Conservation (phyloP, 257 asterid genomes). For the Fraxinus quadrangulata region DNA sequence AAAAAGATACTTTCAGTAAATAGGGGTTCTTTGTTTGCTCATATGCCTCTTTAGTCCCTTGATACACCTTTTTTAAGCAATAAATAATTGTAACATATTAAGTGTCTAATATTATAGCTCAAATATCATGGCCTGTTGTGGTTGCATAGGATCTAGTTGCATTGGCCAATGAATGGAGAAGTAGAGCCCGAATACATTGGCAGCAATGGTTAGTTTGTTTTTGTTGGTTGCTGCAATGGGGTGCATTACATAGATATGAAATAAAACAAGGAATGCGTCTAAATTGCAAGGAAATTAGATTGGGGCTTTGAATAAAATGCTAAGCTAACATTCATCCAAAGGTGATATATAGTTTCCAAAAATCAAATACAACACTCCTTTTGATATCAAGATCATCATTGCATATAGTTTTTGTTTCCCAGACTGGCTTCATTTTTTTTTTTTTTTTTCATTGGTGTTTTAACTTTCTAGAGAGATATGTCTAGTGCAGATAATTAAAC, state of each 20-base stretch:
- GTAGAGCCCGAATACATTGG: not conserved
- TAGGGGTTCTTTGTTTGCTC: not conserved
- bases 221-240: not conserved
- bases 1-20: not conserved
- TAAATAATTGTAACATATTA: not conserved
- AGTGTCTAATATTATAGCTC: not conserved
- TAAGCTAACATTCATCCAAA: not conserved
- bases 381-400: not conserved
- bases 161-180: not conserved
- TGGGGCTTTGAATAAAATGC: not conserved
- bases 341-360: not conserved
- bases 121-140: not conserved
- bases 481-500: not conserved
- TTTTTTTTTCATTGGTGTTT: not conserved
- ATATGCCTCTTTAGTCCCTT: not conserved
- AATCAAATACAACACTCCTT: not conserved
- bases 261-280: not conserved
- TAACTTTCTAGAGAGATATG: not conserved
- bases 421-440: not conserved
- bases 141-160: not conserved
- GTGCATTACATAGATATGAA: not conserved
- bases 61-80: not conserved
- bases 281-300: not conserved
- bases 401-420: constrained; percentile 5
- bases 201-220: not conserved